phyloP scores from a whole-genome alignment of 495 filamentous ascomycete species.

The Pyrenopolyporus hunteri region DNA sequence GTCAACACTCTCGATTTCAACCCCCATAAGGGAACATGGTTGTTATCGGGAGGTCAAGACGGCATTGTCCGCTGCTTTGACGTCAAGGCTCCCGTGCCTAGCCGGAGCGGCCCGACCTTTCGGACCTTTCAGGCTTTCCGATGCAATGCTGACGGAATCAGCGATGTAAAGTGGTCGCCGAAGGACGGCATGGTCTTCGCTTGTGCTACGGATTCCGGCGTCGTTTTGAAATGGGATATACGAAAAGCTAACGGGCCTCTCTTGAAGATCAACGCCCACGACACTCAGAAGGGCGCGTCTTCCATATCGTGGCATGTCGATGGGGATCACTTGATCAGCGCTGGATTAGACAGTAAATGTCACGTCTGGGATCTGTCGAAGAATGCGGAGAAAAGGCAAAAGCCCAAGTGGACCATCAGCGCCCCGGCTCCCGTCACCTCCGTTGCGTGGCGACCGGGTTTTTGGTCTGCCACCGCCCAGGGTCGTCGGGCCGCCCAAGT shows the following conservation, averaged over 20 bases:
- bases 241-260: slow-evolving; percentile 52
- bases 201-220: slow-evolving; percentile 85
- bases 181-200: slow-evolving; percentile 85
- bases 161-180: slow-evolving; percentile 89
- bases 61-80: slow-evolving; percentile 76
- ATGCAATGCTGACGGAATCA: slow-evolving; percentile 74
- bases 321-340: slow-evolving; percentile 86
- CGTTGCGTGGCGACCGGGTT: slow-evolving; percentile 85
- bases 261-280: slow-evolving; percentile 82
- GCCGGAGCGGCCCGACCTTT: slow-evolving; percentile 52
- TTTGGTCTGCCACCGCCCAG: slow-evolving; percentile 70
- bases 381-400: slow-evolving; percentile 79
- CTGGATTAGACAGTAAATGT: slow-evolving; percentile 79
- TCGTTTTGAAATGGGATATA: slow-evolving; percentile 65
- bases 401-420: slow-evolving; percentile 67
- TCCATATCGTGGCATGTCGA: slow-evolving; percentile 96
- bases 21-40: slow-evolving; percentile 73
- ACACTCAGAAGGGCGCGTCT: slow-evolving; percentile 69
- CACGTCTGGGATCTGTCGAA: slow-evolving; percentile 91
- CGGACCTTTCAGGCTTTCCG: slow-evolving; percentile 51
- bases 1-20: slow-evolving; percentile 92
- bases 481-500: slow-evolving; percentile 65
- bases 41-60: slow-evolving; percentile 93
- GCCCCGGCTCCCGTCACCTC: slow-evolving; percentile 70
- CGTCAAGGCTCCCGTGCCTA: slow-evolving; percentile 47